Evolutionary conservation across 495 filamentous ascomycete species (phyloP).

Genomic region (Trichoderma parareesei): DNA sequence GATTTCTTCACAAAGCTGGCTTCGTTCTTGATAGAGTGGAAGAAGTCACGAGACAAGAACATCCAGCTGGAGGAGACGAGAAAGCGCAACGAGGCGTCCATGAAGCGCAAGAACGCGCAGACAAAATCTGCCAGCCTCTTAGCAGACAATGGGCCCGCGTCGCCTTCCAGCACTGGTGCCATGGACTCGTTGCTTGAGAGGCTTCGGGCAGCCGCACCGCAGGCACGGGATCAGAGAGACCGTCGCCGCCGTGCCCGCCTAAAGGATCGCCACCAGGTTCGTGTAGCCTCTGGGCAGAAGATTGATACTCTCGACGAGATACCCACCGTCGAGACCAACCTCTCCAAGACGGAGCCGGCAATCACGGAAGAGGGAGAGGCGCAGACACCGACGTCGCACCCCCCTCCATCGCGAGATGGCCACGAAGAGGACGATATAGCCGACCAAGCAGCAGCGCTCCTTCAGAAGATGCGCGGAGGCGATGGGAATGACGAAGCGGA

Average conservation of each 20-base stretch:
- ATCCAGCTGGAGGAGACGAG: slow-evolving; percentile 70
- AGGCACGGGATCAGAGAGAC: slow-evolving; percentile 79
- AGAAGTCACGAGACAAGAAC: slow-evolving; percentile 93
- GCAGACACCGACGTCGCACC: slow-evolving; percentile 28
- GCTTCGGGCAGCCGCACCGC: slow-evolving; percentile 83
- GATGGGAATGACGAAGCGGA: slow-evolving; percentile 50
- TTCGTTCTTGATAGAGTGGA: slow-evolving; percentile 88
- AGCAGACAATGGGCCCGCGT: slow-evolving; percentile 40
- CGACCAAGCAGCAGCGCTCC: slow-evolving; percentile 70
- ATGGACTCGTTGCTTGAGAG: slow-evolving; percentile 98
- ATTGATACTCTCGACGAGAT: slow-evolving; percentile 60
- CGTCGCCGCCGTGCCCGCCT: slow-evolving; percentile 77
- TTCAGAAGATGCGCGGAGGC: slow-evolving; percentile 67
- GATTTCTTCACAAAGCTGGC: slow-evolving; percentile 96
- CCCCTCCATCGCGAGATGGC: slow-evolving; percentile 25
- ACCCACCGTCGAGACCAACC: slow-evolving; percentile 35
- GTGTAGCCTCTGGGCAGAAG: slow-evolving; percentile 77
- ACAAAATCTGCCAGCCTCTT: slow-evolving; percentile 48
- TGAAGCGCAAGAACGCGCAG: slow-evolving; percentile 77
- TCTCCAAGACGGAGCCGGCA: slow-evolving; percentile 17
- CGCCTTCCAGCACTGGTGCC: slow-evolving; percentile 75
- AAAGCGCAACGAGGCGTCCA: slow-evolving; percentile 75
- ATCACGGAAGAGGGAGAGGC: slow-evolving; percentile 29
- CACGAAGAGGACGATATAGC: slow-evolving; percentile 65
- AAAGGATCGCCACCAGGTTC: slow-evolving; percentile 87